Percentiles rank a stretch among this genome's conserved stretches.
Evolutionary conservation across 2,329 filamentous ascomycete genomes (phyloP).

Genomic region (Lecanicillium sp.): DNA sequence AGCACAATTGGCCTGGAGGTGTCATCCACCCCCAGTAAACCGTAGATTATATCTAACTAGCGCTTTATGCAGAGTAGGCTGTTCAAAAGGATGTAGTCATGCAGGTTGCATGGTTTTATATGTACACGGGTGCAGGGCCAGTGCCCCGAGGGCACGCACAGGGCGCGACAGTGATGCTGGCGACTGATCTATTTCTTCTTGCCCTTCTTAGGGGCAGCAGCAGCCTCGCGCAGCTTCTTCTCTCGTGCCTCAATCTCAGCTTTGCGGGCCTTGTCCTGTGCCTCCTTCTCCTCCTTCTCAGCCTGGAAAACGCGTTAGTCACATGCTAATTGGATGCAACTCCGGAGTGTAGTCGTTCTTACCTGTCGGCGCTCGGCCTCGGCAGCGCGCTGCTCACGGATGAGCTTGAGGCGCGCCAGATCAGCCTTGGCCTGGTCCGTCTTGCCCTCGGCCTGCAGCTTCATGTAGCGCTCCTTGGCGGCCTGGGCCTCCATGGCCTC

Average conservation of each 20-base stretch:
- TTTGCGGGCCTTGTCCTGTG: slow-evolving; percentile 41
- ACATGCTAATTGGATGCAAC: too few relatives aligned
- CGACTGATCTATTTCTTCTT: slow-evolving; percentile 37
- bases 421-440: slow-evolving; percentile 93
- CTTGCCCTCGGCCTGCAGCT: slow-evolving; percentile 89
- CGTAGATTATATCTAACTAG: slow-evolving; percentile 1
- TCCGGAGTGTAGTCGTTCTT: slow-evolving; percentile 25
- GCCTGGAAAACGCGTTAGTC: slow-evolving; percentile 38
- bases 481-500: slow-evolving; percentile 81
- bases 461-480: slow-evolving; percentile 84
- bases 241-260: slow-evolving; percentile 49
- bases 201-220: slow-evolving; percentile 43
- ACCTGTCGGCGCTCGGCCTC: slow-evolving; percentile 79
- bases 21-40: neutral
- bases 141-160: neutral
- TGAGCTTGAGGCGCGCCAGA: slow-evolving; percentile 71
- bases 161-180: neutral
- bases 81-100: neutral
- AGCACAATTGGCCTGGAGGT: neutral
- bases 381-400: slow-evolving; percentile 79
- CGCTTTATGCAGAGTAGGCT: neutral
- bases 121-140: slow-evolving; percentile 3
- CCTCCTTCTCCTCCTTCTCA: slow-evolving; percentile 52
- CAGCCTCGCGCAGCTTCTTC: slow-evolving; percentile 49
- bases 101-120: slow-evolving; percentile 4